Evolutionary conservation across 176 grass and related monocot species (phyloP), one percentile per base, ranked within the genome.

Genomic region (Lolium multiflorum): DNA sequence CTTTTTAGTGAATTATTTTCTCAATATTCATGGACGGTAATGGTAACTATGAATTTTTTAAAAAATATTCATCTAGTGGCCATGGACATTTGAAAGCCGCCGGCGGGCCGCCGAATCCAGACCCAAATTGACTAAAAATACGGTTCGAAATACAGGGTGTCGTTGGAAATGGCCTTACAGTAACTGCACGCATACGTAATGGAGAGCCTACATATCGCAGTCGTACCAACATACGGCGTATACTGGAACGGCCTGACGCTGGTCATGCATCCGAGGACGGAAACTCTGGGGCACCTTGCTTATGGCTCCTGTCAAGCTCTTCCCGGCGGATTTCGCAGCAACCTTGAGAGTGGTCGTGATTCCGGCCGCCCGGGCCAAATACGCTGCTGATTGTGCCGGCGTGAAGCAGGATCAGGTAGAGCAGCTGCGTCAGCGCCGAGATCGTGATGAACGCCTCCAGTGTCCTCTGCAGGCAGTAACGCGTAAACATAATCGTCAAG

Each of bases 391-490:
- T 7, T 6, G 71, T 48, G 46, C 71, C 71, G 46, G 46, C 71
- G 71, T 74, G 71, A 7, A 74, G 71, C 71, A 74, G 71, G 1
- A 74, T 14, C 13, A 74, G 71, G 46, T 74, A 74, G 46, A 74
- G 24, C 3, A 50, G 71, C 71, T 74, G 71, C 6, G 71, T 74
- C 21, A 74, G 71, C 71, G 71, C 26, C 3, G 71, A 74, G 71
- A 74, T 50, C 6, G 71, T 74, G 46, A 74, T 74, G 71, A 74
- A 74, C 46, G 71, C 71, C 71, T 74, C 71, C 13, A 74, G 48
- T 24, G 71, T 74, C 71, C 71, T 74, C 71, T 74, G 71, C 71
- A 2, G 17, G 28, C 15, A 26, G 39, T 18, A n/a, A 49, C n/a
- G 14, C 12, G 46, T 16, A 1, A 24, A 26, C 22, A 74, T 0